Evolutionary conservation across 495 filamentous ascomycete genomes (phyloP), one percentile per base, ranked within the genome.

Genomic region (Neurospora sp.): DNA sequence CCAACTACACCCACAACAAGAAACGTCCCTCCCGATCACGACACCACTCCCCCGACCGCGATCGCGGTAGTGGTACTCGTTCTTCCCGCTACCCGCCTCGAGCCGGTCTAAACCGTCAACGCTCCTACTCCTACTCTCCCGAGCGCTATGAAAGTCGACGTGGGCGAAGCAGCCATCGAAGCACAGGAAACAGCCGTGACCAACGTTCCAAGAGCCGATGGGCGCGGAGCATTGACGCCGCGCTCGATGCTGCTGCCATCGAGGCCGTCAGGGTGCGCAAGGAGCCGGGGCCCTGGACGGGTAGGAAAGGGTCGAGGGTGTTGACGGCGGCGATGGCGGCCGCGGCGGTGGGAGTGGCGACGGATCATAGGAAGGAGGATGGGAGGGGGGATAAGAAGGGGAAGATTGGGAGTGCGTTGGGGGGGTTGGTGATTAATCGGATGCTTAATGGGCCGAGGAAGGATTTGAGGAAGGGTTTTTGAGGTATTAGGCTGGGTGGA

Each of bases 311-410:
- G 9, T 73, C 73, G 16, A 78, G 82, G 42, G 70, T 85, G 3
- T 81, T 80, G 12, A 85, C 83, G n/a, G 83, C 82, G n/a, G 83
- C 83, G 5, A n/a, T 84, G 3, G 82, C 81, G 17, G 82, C 83
- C 8, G 83, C 78, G 1, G 79, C 79, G 1, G 80, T 84, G 16
- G 79, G 83, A 5, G 82, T 77, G 0, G 81, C 81, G 37, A 76
- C 74, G 22, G 79, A 79, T 44, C 61, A 75, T 35, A 69, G 69
- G 59, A 14, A 73, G 3, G 53, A 71, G 3, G 53, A 71, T 3
- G 53, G 53, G 27, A 40, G 71, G 7, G 22, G 41, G 1, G 70
- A 74, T 42, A 74, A 74, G 74, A 41, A 75, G 59, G 76, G 75
- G 1, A 73, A 71, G 31, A 4, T 77, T 0, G 74, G 73, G 9